Percentiles rank a stretch among this genome's conserved stretches.
phyloP scores from a whole-genome alignment of 192 early-diverging fungal genomes.

The Coemansia sp. region DNA sequence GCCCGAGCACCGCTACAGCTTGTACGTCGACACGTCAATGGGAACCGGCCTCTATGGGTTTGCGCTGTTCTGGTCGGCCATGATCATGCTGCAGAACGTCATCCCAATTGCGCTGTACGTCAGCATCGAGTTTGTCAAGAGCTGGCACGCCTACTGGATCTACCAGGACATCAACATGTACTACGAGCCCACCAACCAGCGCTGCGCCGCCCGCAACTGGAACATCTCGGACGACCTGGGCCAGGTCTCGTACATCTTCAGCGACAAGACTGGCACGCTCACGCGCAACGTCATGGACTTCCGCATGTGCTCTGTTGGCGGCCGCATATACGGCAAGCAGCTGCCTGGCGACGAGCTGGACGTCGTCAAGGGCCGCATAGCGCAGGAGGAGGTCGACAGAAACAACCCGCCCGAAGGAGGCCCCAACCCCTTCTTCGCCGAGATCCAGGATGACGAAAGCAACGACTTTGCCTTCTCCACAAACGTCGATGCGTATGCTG shows the following conservation, averaged over 20 bases:
- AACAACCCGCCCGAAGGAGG: constrained; percentile 53
- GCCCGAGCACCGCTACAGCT: constrained; percentile 30
- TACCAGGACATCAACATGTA: constrained; percentile 89
- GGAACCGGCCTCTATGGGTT: constrained; percentile 38
- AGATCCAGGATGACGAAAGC: constrained; percentile 38
- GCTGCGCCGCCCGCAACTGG: constrained; percentile 62
- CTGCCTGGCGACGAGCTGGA: constrained; percentile 68
- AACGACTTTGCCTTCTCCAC: not conserved
- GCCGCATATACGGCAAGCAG: constrained; percentile 81
- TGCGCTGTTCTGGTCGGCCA: constrained; percentile 60
- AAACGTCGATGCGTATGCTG: not conserved
- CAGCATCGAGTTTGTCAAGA: constrained; percentile 90
- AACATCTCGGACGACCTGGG: constrained; percentile 95
- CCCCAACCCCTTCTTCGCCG: constrained; percentile 39
- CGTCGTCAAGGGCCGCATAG: constrained; percentile 53
- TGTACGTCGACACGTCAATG: constrained; percentile 43
- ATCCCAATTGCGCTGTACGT: constrained; percentile 97
- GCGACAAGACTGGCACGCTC: constrained; percentile 95
- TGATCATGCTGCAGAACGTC: constrained; percentile 95
- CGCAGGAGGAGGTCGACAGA: constrained; percentile 58
- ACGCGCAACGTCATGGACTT: constrained; percentile 97
- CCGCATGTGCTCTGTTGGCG: constrained; percentile 87
- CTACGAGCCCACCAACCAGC: constrained; percentile 44
- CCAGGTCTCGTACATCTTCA: constrained; percentile 95
- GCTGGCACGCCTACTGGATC: constrained; percentile 83